A percentile compares a stretch with the other conserved stretches of the same genome.
Conservation (phyloP, 306 rosid species). For the Inga oerstediana region DNA sequence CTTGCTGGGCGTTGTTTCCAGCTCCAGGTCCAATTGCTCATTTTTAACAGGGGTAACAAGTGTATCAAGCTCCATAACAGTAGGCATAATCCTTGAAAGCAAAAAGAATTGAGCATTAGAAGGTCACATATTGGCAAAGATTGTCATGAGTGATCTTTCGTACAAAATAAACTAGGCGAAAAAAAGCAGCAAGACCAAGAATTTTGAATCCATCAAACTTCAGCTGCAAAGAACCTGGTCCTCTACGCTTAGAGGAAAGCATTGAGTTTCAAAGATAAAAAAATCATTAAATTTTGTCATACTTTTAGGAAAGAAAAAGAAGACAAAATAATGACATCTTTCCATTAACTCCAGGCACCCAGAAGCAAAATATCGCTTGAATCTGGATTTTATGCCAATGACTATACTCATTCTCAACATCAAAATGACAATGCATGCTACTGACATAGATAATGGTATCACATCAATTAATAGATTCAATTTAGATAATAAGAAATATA, state of each 20-base stretch:
- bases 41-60: slow-evolving; percentile 33
- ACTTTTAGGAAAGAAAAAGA: background rate
- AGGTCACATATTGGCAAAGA: background rate
- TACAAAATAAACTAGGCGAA: background rate
- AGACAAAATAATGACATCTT: background rate
- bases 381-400: background rate
- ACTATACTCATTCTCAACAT: background rate
- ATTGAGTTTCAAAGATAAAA: background rate
- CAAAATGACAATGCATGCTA: background rate
- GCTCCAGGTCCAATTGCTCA: slow-evolving; percentile 35
- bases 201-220: background rate
- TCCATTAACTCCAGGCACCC: background rate
- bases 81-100: slow-evolving; percentile 37
- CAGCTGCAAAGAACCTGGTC: background rate
- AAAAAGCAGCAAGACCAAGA: background rate
- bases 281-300: background rate
- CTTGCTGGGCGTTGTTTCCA: slow-evolving; percentile 51
- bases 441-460: background rate
- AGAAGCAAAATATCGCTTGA: background rate
- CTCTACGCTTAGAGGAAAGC: background rate
- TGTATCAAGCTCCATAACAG: slow-evolving; percentile 47
- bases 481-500: background rate
- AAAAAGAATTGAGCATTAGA: slow-evolving; percentile 14
- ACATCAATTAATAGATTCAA: slow-evolving; percentile 4
- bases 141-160: background rate